Percentiles rank a stretch among this genome's conserved stretches.
phyloP scores from a whole-genome alignment of 1,139 yeast species.

The Meyerozyma smithsonii region DNA sequence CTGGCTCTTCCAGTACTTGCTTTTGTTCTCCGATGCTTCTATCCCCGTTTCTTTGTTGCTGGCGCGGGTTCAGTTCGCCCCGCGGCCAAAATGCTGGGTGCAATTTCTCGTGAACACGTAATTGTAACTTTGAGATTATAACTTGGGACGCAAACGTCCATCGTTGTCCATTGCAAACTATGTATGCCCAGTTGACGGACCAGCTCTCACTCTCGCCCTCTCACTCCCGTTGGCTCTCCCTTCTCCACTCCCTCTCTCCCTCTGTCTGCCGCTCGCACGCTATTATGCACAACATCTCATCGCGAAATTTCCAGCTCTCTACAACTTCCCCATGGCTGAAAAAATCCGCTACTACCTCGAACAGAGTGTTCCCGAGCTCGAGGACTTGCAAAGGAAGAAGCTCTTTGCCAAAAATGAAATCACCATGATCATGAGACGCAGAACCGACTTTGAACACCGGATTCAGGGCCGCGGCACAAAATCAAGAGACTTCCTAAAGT shows the following conservation, averaged over 20 bases:
- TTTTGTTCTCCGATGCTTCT: background rate
- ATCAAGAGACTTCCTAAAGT: constrained; percentile 71
- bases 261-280: background rate
- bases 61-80: constrained; percentile 1
- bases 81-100: background rate
- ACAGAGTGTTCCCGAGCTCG: constrained; percentile 87
- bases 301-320: constrained; percentile 1
- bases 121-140: no score
- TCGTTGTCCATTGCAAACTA: no score
- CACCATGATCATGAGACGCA: constrained; percentile 79
- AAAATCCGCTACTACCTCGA: constrained; percentile 74
- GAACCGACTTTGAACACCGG: constrained; percentile 95
- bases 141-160: no score
- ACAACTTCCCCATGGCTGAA: constrained; percentile 49
- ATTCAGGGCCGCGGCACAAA: constrained; percentile 80
- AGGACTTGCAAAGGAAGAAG: constrained; percentile 78
- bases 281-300: constrained; percentile 1
- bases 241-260: constrained; percentile 9
- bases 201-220: no score
- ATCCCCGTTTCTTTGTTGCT: background rate
- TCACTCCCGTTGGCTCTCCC: no score
- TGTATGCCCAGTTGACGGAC: no score
- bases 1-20: background rate
- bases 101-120: no score
- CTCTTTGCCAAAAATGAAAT: constrained; percentile 78